phyloP scores from a whole-genome alignment of 345 rosid genomes.

The Ceriops tagal region DNA sequence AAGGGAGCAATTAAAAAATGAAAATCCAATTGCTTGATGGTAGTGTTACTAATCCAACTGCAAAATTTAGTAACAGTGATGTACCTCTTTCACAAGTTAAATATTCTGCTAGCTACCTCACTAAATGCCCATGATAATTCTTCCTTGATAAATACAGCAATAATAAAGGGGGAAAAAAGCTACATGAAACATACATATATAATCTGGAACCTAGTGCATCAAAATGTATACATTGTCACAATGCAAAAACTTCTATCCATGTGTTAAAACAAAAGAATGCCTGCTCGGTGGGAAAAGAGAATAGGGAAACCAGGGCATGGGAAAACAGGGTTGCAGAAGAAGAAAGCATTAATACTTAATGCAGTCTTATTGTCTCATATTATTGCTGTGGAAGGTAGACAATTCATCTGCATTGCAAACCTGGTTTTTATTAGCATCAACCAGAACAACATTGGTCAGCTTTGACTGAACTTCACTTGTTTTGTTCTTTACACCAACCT shows the following conservation, averaged over 20 bases:
- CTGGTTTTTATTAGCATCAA: constrained; percentile 70
- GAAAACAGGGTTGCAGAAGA: background rate
- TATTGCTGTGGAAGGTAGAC: background rate
- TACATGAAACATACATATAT: background rate
- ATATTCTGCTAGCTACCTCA: background rate
- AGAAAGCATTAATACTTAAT: background rate
- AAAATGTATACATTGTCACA: background rate
- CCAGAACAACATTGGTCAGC: constrained; percentile 40
- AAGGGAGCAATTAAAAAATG: too few species aligned
- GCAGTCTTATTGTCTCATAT: background rate
- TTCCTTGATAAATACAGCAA: background rate
- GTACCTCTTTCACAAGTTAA: too few species aligned
- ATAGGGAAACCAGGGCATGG: background rate
- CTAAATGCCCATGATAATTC: background rate
- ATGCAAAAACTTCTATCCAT: background rate
- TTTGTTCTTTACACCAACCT: constrained; percentile 95
- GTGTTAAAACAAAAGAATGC: background rate
- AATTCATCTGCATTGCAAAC: constrained; percentile 25
- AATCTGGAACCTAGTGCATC: background rate
- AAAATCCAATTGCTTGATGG: too few species aligned
- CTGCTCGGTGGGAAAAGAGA: background rate
- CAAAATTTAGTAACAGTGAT: background rate
- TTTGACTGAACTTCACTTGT: constrained; percentile 63
- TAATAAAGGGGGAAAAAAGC: background rate
- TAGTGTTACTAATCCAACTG: background rate